These are phyloP conservation scores for Uncinocarpus reesii DNA, from an alignment of 2,329 filamentous ascomycete genomes.

Conservation along the genomic window DNA sequence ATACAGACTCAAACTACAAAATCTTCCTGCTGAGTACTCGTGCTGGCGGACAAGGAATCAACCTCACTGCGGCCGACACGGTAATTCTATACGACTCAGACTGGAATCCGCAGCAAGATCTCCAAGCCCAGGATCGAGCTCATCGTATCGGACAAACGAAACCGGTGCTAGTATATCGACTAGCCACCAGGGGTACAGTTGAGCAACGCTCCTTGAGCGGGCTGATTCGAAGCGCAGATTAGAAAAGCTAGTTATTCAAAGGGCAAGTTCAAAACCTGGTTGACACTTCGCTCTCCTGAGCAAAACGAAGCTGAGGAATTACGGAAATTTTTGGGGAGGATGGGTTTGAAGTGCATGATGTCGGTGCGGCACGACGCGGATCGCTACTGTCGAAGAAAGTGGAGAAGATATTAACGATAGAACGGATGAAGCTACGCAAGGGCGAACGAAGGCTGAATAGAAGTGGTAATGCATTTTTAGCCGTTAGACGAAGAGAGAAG, in stretches of 20 bases:
- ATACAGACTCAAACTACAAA: slow-evolving; percentile 52
- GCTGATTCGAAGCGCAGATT: slow-evolving; percentile 85
- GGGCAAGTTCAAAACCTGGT: slow-evolving; percentile 65
- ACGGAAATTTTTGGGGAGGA: slow-evolving; percentile 58
- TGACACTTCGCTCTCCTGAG: slow-evolving; percentile 41
- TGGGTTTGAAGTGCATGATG: slow-evolving; percentile 57
- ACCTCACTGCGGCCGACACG: slow-evolving; percentile 96
- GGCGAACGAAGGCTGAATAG: slow-evolving; percentile 68
- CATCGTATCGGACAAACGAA: slow-evolving; percentile 89
- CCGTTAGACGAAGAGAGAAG: slow-evolving; percentile 63
- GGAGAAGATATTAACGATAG: slow-evolving; percentile 70
- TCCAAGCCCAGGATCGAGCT: slow-evolving; percentile 90
- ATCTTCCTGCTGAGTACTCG: slow-evolving; percentile 84
- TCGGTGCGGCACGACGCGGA: slow-evolving; percentile 44
- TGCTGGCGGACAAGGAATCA: slow-evolving; percentile 95
- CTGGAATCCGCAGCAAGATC: slow-evolving; percentile 95
- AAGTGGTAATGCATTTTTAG: slow-evolving; percentile 49
- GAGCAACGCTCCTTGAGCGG: slow-evolving; percentile 78
- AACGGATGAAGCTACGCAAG: slow-evolving; percentile 56
- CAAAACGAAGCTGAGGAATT: slow-evolving; percentile 47
- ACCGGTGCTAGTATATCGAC: slow-evolving; percentile 84
- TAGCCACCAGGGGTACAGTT: slow-evolving; percentile 86
- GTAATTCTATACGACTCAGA: slow-evolving; percentile 91
- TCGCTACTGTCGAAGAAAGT: slow-evolving; percentile 66
- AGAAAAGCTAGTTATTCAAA: slow-evolving; percentile 91